A percentile compares a stretch with the other conserved stretches of the same genome.
These are phyloP conservation scores for Arthroderma sp. DNA, from an alignment of 2,329 filamentous ascomycete species.

Conservation along the genomic window DNA sequence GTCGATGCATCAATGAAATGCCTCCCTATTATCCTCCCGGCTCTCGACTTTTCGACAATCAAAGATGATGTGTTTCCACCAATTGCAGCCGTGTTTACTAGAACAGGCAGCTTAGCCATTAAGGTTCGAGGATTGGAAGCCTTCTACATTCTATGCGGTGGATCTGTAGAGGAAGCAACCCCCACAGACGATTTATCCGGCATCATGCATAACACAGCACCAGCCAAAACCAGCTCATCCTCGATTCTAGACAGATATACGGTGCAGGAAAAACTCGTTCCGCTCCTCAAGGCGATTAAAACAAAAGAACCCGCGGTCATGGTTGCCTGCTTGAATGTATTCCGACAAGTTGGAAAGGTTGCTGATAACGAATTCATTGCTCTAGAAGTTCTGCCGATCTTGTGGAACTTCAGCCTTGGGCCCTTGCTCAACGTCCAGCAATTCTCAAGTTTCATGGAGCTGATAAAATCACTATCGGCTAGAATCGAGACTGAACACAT, in stretches of 20 bases:
- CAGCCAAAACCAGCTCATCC: conserved; percentile 41
- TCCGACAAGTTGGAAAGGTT: conserved; percentile 66
- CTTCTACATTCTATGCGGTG: conserved; percentile 79
- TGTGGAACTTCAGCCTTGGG: conserved; percentile 86
- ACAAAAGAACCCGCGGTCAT: conserved; percentile 97
- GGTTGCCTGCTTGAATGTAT: conserved; percentile 77
- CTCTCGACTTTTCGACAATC: conserved; percentile 89
- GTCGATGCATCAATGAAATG: conserved; percentile 74
- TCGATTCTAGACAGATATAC: conserved; percentile 93
- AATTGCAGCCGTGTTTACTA: conserved; percentile 78
- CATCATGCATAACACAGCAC: conserved; percentile 35
- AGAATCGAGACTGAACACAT: conserved; percentile 81
- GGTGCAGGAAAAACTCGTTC: conserved; percentile 93
- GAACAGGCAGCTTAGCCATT: conserved; percentile 84
- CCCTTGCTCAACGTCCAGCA: conserved; percentile 76
- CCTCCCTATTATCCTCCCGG: conserved; percentile 65
- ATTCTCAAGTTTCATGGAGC: conserved; percentile 78
- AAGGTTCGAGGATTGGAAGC: conserved; percentile 87
- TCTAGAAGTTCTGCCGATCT: conserved; percentile 72
- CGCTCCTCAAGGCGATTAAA: conserved; percentile 81
- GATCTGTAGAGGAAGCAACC: conserved; percentile 37
- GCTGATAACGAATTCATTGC: conserved; percentile 87
- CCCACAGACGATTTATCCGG: conserved; percentile 63
- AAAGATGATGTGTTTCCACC: conserved; percentile 95
- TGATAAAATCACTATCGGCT: conserved; percentile 67